Conservation (phyloP, 345 rosid genomes). For the Rhizophora mangle region DNA sequence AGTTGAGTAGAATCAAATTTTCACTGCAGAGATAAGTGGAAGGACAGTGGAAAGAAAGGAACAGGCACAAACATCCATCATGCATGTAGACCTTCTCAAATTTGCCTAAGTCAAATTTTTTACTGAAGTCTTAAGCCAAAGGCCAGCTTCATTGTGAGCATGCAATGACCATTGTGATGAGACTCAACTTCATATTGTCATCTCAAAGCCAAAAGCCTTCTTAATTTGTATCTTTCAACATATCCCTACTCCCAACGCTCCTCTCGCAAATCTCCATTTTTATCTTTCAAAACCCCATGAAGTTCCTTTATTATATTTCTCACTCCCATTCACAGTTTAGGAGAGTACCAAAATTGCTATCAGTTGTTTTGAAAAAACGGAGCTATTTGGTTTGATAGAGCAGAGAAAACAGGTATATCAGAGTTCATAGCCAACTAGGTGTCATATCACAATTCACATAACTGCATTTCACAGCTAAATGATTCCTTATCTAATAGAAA, state of each 20-base stretch:
- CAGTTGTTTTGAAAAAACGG: too few relatives aligned
- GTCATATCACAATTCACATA: slow-evolving; percentile 18
- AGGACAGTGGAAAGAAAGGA: neutral
- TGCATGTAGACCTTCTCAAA: neutral
- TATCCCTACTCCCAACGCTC: too few relatives aligned
- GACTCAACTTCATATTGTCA: slow-evolving; percentile 30
- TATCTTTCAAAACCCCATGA: slow-evolving; percentile 24
- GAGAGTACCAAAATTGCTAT: neutral
- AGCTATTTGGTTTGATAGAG: too few relatives aligned
- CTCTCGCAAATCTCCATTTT: slow-evolving; percentile 29
- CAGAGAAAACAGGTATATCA: neutral
- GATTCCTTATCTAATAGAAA: slow-evolving; percentile 25
- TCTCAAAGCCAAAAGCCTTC: slow-evolving; percentile 26
- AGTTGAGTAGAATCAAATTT: neutral
- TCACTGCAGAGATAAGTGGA: too few relatives aligned
- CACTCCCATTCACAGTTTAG: neutral
- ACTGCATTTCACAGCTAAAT: slow-evolving; percentile 22
- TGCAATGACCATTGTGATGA: slow-evolving; percentile 14
- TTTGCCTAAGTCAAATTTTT: too few relatives aligned
- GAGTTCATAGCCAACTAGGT: neutral
- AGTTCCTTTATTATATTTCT: slow-evolving; percentile 11
- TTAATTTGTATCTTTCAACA: slow-evolving; percentile 23
- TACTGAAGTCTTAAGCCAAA: too few relatives aligned
- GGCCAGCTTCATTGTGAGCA: slow-evolving; percentile 7
- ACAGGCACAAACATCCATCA: neutral